Base-by-base conservation (phyloP, 2,329 filamentous ascomycete species). In the Sordariomycetes sp. region DNA sequence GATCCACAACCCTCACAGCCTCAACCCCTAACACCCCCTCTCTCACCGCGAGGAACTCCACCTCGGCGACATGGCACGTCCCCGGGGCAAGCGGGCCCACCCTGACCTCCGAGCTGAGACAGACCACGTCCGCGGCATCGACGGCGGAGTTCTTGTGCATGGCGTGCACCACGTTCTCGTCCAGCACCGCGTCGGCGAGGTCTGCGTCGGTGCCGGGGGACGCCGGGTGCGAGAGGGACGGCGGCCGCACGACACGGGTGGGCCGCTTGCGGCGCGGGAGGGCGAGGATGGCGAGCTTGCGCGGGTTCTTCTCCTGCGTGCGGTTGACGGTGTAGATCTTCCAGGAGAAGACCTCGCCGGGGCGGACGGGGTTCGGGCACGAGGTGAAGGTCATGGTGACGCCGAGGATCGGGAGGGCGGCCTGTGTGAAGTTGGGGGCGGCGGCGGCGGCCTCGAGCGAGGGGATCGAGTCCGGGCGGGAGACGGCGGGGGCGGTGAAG, bases 271-370 rank as follows among this genome's bases (percentile, higher is more conserved):
- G 80, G 65, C 81, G 85, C 3, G 87, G 85, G 3, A 90, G 76
- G 4, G 83, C 82, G 28, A 88, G 71, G 22, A 93, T 76, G 28
- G 87, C 87, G 43, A 94, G 77, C 65, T 89, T 89, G 55, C 88
- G 82, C 37, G 76, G 72, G n/a, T 61, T 64, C 59, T 66, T 71
- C 32, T 73, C 78, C 48, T 74, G 73, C 53, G 81, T 83, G 54
- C 86, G 82, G 69, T 93, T 94, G 62, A 90, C 86, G 43, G 92
- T 84, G 65, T 90, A 88, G 18, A 92, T 79, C 37, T 79, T 80
- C 85, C 89, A 90, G 48, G 76, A 74, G 68, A 94, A 91, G 55
- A 84, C 76, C 53, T 88, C 78, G 43, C 87, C 87, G 0, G 84
- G 79, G 59, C 75, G 77, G 25, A 89, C 76, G 57, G 79, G 75